These are phyloP conservation scores for Podila epicladia DNA, from an alignment of 192 early-diverging fungal species.

Conservation along the genomic window DNA sequence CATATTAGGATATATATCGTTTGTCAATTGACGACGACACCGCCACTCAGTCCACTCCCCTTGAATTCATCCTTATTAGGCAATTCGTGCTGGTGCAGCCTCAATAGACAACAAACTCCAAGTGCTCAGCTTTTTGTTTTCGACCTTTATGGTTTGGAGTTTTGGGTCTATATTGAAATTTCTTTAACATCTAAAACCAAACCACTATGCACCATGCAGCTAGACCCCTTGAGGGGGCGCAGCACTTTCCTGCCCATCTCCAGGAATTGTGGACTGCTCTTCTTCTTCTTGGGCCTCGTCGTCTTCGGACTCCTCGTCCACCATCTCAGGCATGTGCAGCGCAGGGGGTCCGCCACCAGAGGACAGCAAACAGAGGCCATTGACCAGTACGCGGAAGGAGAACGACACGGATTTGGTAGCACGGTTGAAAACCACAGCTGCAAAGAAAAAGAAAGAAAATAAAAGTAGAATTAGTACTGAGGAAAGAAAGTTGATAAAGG, in stretches of 20 bases:
- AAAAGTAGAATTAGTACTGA: background rate
- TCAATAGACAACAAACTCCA: too few relatives aligned
- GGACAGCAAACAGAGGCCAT: conserved; percentile 36
- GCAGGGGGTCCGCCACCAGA: conserved; percentile 48
- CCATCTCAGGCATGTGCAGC: conserved; percentile 46
- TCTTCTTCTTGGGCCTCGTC: conserved; percentile 7
- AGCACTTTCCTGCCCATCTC: background rate
- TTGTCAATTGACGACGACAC: background rate
- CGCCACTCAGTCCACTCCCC: background rate
- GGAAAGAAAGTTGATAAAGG: too few relatives aligned
- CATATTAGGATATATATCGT: background rate
- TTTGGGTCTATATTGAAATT: too few relatives aligned
- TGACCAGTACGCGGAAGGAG: conserved; percentile 36
- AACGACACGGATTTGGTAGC: conserved; percentile 24
- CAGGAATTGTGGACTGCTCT: background rate
- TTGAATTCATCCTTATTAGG: too few relatives aligned
- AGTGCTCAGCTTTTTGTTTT: conserved; percentile 15
- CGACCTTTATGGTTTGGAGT: conserved; percentile 26
- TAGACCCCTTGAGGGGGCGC: background rate
- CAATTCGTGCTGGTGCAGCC: too few relatives aligned
- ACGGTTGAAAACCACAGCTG: conserved; percentile 31
- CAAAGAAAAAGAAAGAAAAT: background rate
- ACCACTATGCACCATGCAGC: background rate
- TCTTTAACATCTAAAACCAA: too few relatives aligned
- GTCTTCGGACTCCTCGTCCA: conserved; percentile 42